These are phyloP conservation scores for Ocimum tenuiflorum DNA, from an alignment of 257 asterid genomes.

Conservation along the genomic window DNA sequence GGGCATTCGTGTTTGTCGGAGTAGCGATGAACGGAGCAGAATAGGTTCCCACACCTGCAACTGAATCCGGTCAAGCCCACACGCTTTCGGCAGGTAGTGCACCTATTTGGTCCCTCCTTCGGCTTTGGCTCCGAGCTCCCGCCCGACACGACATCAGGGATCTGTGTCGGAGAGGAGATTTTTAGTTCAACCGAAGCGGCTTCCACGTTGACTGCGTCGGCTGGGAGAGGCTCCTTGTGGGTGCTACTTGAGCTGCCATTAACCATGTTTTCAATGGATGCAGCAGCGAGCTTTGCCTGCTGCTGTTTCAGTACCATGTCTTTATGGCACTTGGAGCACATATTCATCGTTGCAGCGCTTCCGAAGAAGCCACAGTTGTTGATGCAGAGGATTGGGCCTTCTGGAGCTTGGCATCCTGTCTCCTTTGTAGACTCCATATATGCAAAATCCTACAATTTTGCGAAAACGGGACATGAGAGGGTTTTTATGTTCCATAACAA, in stretches of 20 bases:
- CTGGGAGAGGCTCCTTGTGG: constrained; percentile 25
- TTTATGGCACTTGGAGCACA: constrained; percentile 59
- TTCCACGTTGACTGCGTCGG: constrained; percentile 15
- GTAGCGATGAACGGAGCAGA: constrained; percentile 51
- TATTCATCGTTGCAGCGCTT: constrained; percentile 50
- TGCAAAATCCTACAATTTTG: constrained; percentile 14
- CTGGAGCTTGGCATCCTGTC: constrained; percentile 55
- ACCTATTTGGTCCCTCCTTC: constrained; percentile 44
- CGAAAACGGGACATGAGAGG: background rate
- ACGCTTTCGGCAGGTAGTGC: constrained; percentile 47
- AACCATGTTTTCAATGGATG: constrained; percentile 45
- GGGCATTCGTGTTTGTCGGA: constrained; percentile 57
- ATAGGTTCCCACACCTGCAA: constrained; percentile 49
- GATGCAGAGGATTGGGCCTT: constrained; percentile 55
- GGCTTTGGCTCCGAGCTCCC: constrained; percentile 29
- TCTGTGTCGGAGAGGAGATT: constrained; percentile 17
- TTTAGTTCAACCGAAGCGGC: constrained; percentile 24
- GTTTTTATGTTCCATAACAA: too few relatives aligned
- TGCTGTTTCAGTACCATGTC: constrained; percentile 43
- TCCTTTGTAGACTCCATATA: constrained; percentile 50
- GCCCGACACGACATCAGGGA: constrained; percentile 17
- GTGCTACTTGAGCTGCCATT: constrained; percentile 33
- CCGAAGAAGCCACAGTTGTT: constrained; percentile 65
- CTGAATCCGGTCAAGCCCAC: constrained; percentile 52
- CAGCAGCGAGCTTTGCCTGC: constrained; percentile 43